These are phyloP conservation scores for Tricholoma saponaceum DNA, from an alignment of 768 basidiomycete genomes.

Conservation along the genomic window DNA sequence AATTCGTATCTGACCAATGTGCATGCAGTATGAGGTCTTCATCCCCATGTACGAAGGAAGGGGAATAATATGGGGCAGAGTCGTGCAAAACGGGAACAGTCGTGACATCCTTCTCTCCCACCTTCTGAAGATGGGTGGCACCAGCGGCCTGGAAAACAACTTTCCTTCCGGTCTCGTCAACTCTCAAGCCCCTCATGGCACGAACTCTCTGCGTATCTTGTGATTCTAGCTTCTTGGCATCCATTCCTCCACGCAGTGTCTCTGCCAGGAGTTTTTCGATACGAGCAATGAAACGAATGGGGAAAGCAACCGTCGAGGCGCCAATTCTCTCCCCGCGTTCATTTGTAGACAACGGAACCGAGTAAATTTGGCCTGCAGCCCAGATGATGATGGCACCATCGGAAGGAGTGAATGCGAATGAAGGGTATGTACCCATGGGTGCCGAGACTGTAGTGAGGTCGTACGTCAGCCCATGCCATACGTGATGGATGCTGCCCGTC, in stretches of 20 bases:
- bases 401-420: constrained; percentile 62
- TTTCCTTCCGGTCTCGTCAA: constrained; percentile 47
- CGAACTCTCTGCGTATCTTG: constrained; percentile 50
- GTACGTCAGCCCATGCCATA: constrained; percentile 68
- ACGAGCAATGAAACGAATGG: constrained; percentile 57
- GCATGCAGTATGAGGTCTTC: constrained; percentile 55
- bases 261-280: constrained; percentile 64
- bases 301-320: constrained; percentile 33
- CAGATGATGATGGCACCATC: constrained; percentile 65
- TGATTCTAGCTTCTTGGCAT: constrained; percentile 53
- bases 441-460: constrained; percentile 62
- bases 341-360: constrained; percentile 54
- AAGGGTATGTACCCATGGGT: constrained; percentile 79
- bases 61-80: constrained; percentile 58
- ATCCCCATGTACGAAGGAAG: constrained; percentile 53
- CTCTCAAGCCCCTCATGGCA: constrained; percentile 58
- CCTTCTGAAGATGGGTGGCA: constrained; percentile 45
- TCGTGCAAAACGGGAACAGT: constrained; percentile 48
- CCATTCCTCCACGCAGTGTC: constrained; percentile 44
- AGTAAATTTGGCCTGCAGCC: constrained; percentile 69
- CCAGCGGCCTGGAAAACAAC: constrained; percentile 71
- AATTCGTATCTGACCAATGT: constrained; percentile 62
- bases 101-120: constrained; percentile 26
- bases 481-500: constrained; percentile 59
- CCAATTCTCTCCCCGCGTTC: constrained; percentile 47